Percentiles rank a stretch among this genome's conserved stretches.
Conservation (phyloP, 129 eudicot species). For the Helichrysum umbraculigerum region DNA sequence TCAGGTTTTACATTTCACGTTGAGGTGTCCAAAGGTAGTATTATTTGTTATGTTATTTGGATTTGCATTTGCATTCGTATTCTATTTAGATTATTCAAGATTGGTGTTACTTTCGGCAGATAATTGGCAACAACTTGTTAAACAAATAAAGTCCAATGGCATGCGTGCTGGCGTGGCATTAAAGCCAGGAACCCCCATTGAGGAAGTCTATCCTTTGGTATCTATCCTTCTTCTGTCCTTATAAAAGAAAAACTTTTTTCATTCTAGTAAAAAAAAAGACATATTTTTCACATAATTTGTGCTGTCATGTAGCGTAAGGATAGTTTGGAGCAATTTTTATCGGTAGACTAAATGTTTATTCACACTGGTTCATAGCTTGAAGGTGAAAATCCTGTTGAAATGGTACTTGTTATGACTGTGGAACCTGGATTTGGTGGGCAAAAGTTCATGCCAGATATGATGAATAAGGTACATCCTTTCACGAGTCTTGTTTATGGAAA, state of each 20-base stretch:
- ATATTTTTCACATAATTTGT: background rate
- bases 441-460: slow-evolving; percentile 91
- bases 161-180: slow-evolving; percentile 90
- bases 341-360: slow-evolving; percentile 4
- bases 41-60: slow-evolving; percentile 11
- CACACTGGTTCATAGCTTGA: slow-evolving; percentile 54
- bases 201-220: slow-evolving; percentile 94
- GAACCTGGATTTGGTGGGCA: slow-evolving; percentile 99
- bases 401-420: slow-evolving; percentile 97
- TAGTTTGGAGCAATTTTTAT: background rate
- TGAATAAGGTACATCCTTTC: slow-evolving; percentile 66
- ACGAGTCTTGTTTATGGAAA: background rate
- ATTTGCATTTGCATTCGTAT: slow-evolving; percentile 5
- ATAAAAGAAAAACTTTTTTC: background rate
- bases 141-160: slow-evolving; percentile 66
- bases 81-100: slow-evolving; percentile 3
- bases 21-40: slow-evolving; percentile 81
- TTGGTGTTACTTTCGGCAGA: slow-evolving; percentile 39
- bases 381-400: slow-evolving; percentile 70
- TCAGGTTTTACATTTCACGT: slow-evolving; percentile 96
- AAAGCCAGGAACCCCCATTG: slow-evolving; percentile 89
- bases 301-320: background rate
- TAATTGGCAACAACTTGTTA: slow-evolving; percentile 85
- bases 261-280: slow-evolving; percentile 8
- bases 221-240: background rate